Conservation (phyloP, 1,284 basidiomycete genomes). For the Trichosporon faecale region DNA sequence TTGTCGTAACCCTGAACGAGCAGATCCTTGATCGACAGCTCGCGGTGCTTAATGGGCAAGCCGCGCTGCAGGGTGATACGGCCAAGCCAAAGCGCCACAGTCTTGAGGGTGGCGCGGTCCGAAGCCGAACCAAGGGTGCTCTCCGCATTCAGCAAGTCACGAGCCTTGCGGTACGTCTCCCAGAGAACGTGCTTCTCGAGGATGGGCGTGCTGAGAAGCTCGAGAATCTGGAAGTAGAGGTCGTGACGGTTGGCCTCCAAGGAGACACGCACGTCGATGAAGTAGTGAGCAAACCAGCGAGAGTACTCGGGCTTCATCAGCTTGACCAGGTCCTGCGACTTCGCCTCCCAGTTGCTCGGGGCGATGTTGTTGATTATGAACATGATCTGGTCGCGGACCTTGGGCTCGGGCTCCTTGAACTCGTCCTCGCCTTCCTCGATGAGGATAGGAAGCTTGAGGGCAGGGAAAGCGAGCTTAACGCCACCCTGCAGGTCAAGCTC, state of each 20-base stretch:
- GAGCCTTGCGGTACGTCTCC: conserved; percentile 88
- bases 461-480: conserved; percentile 50
- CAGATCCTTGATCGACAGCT: conserved; percentile 93
- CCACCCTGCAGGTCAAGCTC: conserved; percentile 55
- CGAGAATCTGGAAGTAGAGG: conserved; percentile 89
- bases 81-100: conserved; percentile 92
- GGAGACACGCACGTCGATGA: conserved; percentile 92
- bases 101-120: conserved; percentile 86
- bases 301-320: conserved; percentile 77
- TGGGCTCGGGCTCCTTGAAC: conserved; percentile 72
- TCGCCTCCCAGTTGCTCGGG: conserved; percentile 85
- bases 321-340: conserved; percentile 76
- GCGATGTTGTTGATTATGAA: conserved; percentile 99
- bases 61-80: conserved; percentile 88
- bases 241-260: conserved; percentile 97
- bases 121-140: conserved; percentile 78
- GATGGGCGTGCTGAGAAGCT: conserved; percentile 66
- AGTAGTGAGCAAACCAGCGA: conserved; percentile 95
- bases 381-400: conserved; percentile 86
- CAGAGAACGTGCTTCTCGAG: conserved; percentile 78
- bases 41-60: conserved; percentile 87
- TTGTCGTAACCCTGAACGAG: conserved; percentile 93
- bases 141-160: conserved; percentile 84
- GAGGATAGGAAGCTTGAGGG: conserved; percentile 52
- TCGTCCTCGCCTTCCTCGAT: conserved; percentile 57